phyloP scores from a whole-genome alignment of 768 basidiomycete species.

The Rhodotorula diobovata region DNA sequence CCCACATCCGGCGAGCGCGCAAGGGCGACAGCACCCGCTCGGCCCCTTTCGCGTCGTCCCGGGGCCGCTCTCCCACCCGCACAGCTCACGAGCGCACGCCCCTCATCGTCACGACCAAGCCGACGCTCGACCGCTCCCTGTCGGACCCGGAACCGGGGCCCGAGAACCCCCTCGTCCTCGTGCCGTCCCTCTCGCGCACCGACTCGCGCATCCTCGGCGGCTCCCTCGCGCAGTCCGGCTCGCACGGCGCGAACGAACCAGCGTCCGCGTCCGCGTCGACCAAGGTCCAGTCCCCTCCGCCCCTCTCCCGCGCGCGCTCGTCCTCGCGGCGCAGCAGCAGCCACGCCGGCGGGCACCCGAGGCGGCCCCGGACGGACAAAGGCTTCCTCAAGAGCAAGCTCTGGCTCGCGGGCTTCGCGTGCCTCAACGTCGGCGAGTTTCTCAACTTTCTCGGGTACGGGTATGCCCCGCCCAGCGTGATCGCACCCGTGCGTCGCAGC shows the following conservation, averaged over 20 bases:
- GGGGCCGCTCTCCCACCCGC: slow-evolving; percentile 41
- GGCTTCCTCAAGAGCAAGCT: slow-evolving; percentile 20
- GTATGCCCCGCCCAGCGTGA: slow-evolving; percentile 48
- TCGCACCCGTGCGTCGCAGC: not conserved
- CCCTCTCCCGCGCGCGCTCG: not conserved
- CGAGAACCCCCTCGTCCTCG: not conserved
- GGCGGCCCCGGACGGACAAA: slow-evolving; percentile 27
- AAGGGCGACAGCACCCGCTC: no score
- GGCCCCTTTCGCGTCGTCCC: slow-evolving; percentile 73
- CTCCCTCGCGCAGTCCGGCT: no score
- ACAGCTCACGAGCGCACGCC: slow-evolving; percentile 1
- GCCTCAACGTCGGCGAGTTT: slow-evolving; percentile 86
- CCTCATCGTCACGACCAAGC: not conserved
- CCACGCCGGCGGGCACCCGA: no score
- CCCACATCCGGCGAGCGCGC: not conserved
- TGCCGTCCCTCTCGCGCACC: not conserved
- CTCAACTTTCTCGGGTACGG: slow-evolving; percentile 67
- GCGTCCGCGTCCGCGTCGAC: no score
- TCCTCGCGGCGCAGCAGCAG: not conserved
- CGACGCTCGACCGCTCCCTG: not conserved
- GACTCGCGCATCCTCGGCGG: no score
- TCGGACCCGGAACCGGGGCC: not conserved
- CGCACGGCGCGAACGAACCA: no score
- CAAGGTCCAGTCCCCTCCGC: no score
- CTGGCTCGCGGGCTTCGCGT: slow-evolving; percentile 79